phyloP scores from a whole-genome alignment of 208 protist genomes.

The Trypanosoma congolense region DNA sequence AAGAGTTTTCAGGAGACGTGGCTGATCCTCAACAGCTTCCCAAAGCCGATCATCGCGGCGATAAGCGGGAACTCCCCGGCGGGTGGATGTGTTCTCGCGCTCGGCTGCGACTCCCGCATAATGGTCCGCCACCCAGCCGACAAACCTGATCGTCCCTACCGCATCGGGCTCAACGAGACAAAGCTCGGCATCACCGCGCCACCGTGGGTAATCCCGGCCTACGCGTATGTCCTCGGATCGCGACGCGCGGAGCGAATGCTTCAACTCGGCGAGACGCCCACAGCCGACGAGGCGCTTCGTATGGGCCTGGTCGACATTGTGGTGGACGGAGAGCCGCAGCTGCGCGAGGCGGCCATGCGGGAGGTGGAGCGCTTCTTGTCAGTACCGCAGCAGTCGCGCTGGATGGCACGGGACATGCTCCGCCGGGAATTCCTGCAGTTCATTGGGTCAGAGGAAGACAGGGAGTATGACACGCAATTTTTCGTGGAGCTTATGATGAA shows the following conservation, averaged over 20 bases:
- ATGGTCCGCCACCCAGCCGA: conserved; percentile 58
- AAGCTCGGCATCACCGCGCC: conserved; percentile 69
- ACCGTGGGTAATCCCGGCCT: conserved; percentile 69
- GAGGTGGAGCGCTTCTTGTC: conserved; percentile 57
- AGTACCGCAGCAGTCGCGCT: conserved; percentile 63
- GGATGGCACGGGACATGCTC: conserved; percentile 82
- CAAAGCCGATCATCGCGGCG: conserved; percentile 72
- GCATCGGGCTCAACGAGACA: conserved; percentile 80
- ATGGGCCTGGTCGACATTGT: conserved; percentile 69
- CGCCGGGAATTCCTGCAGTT: conserved; percentile 71
- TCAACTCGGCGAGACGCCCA: conserved; percentile 70
- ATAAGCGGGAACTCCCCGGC: conserved; percentile 72
- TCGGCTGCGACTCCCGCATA: conserved; percentile 78
- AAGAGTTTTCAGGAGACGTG: conserved; percentile 72
- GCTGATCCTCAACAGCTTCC: conserved; percentile 79
- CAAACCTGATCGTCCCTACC: conserved; percentile 43
- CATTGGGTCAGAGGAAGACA: conserved; percentile 66
- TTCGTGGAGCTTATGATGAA: conserved; percentile 60
- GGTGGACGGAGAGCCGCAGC: conserved; percentile 35
- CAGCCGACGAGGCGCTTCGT: conserved; percentile 53
- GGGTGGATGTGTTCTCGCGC: conserved; percentile 70
- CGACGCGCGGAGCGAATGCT: conserved; percentile 69
- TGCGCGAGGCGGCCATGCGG: conserved; percentile 40
- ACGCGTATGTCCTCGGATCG: conserved; percentile 62
- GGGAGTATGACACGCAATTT: conserved; percentile 79